Conservation (phyloP, 768 basidiomycete species). For the Lactifluus rugatus region DNA sequence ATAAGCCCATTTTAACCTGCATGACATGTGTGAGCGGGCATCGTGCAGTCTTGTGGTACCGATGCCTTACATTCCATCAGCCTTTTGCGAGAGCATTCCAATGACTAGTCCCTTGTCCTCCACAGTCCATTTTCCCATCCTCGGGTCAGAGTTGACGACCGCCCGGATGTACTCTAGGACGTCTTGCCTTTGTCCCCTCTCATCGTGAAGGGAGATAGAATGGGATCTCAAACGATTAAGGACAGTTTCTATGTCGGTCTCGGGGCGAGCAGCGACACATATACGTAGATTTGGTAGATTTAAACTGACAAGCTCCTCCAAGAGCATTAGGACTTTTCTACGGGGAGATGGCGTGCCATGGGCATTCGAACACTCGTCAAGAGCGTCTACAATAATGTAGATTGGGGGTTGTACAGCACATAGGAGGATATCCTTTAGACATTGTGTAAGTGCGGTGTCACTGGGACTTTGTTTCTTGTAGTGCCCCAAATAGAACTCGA, state of each 20-base stretch:
- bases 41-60: too few relatives aligned
- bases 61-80: constrained; percentile 1
- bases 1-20: neutral
- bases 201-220: neutral
- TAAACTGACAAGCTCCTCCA: neutral
- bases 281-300: neutral
- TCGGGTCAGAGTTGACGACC: neutral
- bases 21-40: neutral
- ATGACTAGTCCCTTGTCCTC: neutral
- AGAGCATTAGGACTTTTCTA: neutral
- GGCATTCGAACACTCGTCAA: neutral
- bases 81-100: neutral
- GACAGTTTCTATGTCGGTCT: neutral
- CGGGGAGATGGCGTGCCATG: neutral
- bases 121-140: neutral
- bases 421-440: neutral
- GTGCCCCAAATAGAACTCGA: too few relatives aligned
- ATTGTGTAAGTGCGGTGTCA: neutral
- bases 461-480: neutral
- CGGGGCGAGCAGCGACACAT: neutral
- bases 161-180: neutral
- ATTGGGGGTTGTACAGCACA: too few relatives aligned
- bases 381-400: neutral
- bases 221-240: neutral
- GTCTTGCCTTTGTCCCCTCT: neutral